These are phyloP conservation scores for Adansonia madagascariensis DNA, from an alignment of 441 rosid species.

Conservation along the genomic window DNA sequence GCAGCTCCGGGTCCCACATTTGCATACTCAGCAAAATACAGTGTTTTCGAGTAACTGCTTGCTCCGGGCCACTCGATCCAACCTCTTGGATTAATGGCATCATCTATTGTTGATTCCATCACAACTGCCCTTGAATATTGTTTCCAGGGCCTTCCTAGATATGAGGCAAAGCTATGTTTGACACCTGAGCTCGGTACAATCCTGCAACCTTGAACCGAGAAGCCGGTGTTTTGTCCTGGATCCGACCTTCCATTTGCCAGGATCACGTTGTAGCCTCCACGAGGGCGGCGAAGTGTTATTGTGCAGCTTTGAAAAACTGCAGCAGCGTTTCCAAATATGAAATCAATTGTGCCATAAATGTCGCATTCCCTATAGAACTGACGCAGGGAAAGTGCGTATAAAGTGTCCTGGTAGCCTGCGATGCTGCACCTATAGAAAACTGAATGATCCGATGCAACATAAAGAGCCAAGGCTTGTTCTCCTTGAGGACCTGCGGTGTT, in stretches of 20 bases:
- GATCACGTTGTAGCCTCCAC: slow-evolving; percentile 44
- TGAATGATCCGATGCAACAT: slow-evolving; percentile 63
- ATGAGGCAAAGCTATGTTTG: slow-evolving; percentile 41
- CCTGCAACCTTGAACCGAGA: slow-evolving; percentile 59
- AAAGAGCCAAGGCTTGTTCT: slow-evolving; percentile 68
- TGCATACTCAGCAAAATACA: slow-evolving; percentile 56
- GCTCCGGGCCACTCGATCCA: slow-evolving; percentile 78
- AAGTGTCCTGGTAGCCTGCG: slow-evolving; percentile 74
- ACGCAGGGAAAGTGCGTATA: slow-evolving; percentile 65
- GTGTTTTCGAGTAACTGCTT: slow-evolving; percentile 33
- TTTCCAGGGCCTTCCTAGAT: slow-evolving; percentile 83
- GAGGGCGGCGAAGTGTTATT: slow-evolving; percentile 50
- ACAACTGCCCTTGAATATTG: slow-evolving; percentile 68
- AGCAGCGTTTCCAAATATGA: slow-evolving; percentile 79
- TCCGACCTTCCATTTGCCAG: slow-evolving; percentile 65
- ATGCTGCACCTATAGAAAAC: slow-evolving; percentile 76
- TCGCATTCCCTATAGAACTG: slow-evolving; percentile 85
- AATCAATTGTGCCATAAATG: slow-evolving; percentile 73
- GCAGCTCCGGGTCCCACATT: slow-evolving; percentile 56
- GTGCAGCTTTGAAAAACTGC: slow-evolving; percentile 78
- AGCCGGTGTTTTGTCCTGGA: slow-evolving; percentile 75
- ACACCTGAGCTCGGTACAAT: slow-evolving; percentile 44
- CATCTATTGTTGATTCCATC: slow-evolving; percentile 65
- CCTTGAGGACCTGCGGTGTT: slow-evolving; percentile 77
- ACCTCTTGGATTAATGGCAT: slow-evolving; percentile 50